Conservation (phyloP, 345 rosid genomes). For the Pistacia integerrima region DNA sequence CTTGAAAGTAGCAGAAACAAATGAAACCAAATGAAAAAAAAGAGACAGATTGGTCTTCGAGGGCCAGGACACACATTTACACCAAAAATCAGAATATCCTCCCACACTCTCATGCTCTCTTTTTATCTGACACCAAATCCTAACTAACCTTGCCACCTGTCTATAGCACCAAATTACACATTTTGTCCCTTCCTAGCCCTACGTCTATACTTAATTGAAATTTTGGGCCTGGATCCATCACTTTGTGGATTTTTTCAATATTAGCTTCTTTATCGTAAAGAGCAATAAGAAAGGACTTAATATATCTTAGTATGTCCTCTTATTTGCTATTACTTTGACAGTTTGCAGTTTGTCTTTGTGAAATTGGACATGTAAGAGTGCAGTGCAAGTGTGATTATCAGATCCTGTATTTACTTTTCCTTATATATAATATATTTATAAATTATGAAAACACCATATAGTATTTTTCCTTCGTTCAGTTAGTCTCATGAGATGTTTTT, state of each 20-base stretch:
- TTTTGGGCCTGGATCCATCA: no score
- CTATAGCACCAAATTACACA: no score
- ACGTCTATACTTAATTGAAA: no score
- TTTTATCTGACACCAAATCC: no score
- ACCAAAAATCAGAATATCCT: no score
- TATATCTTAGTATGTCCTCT: neutral
- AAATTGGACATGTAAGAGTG: neutral
- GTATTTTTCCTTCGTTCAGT: neutral
- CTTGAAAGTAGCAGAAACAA: no score
- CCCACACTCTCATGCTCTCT: no score
- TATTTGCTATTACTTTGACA: conserved; percentile 1
- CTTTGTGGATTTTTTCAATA: neutral
- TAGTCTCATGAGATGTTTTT: conserved; percentile 3
- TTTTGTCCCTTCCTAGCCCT: no score
- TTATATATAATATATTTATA: neutral
- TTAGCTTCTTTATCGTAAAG: neutral
- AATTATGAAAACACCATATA: neutral
- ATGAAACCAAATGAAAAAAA: no score
- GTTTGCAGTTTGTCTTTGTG: conserved; percentile 2
- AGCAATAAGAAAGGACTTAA: neutral
- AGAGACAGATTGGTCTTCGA: no score
- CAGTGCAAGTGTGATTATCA: neutral
- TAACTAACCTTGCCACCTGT: no score
- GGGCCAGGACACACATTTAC: no score
- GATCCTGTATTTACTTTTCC: neutral